A percentile compares a stretch with the other conserved stretches of the same genome.
phyloP scores from a whole-genome alignment of 2,329 filamentous ascomycete species.

The Tothia fuscella region DNA sequence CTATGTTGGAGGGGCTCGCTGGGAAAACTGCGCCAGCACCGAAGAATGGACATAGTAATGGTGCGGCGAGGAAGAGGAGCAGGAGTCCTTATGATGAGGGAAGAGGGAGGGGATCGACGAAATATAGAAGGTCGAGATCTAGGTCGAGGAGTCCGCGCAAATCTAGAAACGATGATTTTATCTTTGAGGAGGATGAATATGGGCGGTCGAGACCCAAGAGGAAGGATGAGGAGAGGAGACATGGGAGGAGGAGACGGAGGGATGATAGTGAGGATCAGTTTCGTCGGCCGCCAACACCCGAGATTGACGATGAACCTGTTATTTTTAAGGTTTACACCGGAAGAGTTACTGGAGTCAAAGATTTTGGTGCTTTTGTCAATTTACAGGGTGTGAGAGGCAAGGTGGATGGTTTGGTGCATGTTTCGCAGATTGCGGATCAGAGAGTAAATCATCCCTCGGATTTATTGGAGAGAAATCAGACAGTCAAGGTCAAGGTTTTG shows the following conservation, averaged over 20 bases:
- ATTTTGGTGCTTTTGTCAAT: slow-evolving; percentile 93
- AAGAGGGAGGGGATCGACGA: slow-evolving; percentile 23
- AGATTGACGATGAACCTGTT: slow-evolving; percentile 71
- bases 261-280: slow-evolving; percentile 41
- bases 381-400: slow-evolving; percentile 77
- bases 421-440: slow-evolving; percentile 77
- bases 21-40: slow-evolving; percentile 52
- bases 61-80: slow-evolving; percentile 37
- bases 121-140: slow-evolving; percentile 1
- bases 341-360: slow-evolving; percentile 80
- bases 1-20: slow-evolving; percentile 76
- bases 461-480: slow-evolving; percentile 65
- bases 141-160: background rate
- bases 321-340: slow-evolving; percentile 84
- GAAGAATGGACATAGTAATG: slow-evolving; percentile 31
- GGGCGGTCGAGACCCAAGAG: slow-evolving; percentile 35
- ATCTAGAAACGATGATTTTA: slow-evolving; percentile 34
- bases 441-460: slow-evolving; percentile 89
- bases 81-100: slow-evolving; percentile 19
- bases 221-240: slow-evolving; percentile 15
- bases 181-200: slow-evolving; percentile 51
- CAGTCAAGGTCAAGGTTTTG: slow-evolving; percentile 84
- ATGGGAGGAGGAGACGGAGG: slow-evolving; percentile 21
- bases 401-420: slow-evolving; percentile 85
- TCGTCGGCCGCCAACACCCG: slow-evolving; percentile 52